Conservation (phyloP, 768 basidiomycete species). For the Mycena vitilis region DNA sequence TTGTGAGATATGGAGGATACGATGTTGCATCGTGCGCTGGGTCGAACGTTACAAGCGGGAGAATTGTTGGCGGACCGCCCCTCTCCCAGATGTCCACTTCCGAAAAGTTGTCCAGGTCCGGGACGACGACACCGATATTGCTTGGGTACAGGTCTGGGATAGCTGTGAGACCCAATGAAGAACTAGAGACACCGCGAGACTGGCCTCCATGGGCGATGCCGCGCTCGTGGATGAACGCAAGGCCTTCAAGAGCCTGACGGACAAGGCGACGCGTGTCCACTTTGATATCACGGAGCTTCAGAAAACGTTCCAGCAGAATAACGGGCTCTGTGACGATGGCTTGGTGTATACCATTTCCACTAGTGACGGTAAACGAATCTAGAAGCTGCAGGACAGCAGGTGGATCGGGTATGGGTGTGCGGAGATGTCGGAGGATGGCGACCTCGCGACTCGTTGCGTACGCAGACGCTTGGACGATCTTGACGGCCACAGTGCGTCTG, state of each 20-base stretch:
- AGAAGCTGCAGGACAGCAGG: constrained; percentile 8
- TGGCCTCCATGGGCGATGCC: constrained; percentile 14
- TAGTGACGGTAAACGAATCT: background rate
- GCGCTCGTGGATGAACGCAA: constrained; percentile 6
- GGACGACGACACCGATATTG: constrained; percentile 9
- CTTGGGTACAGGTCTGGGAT: constrained; percentile 1
- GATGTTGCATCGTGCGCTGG: constrained; percentile 8
- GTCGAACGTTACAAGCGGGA: background rate
- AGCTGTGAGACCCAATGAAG: background rate
- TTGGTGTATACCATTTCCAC: constrained; percentile 9
- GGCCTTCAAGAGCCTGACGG: constrained; percentile 8
- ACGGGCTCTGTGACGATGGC: constrained; percentile 11
- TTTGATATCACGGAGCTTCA: background rate
- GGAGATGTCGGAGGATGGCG: constrained; percentile 1
- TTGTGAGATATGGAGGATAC: constrained; percentile 3
- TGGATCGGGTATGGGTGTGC: background rate
- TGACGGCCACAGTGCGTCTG: constrained; percentile 14
- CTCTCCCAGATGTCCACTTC: background rate
- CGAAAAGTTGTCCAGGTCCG: constrained; percentile 10
- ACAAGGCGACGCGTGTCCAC: background rate
- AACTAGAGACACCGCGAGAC: background rate
- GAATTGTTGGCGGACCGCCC: background rate
- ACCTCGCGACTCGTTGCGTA: background rate
- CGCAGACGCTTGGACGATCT: constrained; percentile 7
- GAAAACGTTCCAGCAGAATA: background rate